These are phyloP conservation scores for Vigna mungo DNA, from an alignment of 306 rosid genomes.

Conservation along the genomic window DNA sequence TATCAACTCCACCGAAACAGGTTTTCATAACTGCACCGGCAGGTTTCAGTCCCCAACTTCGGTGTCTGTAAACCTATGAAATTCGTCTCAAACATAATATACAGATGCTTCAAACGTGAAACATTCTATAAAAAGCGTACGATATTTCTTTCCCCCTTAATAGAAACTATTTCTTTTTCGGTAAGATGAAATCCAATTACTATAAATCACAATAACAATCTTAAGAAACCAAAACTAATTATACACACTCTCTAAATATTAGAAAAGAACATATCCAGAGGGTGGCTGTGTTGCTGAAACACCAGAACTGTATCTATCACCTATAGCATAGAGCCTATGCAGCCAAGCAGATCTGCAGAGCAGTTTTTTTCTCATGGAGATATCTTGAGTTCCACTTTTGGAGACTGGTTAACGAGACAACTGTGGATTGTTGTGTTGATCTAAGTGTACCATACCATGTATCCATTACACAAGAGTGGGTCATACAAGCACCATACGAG, in stretches of 20 bases:
- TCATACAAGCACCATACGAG: constrained; percentile 24
- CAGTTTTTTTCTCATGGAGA: constrained; percentile 29
- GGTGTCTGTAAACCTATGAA: constrained; percentile 33
- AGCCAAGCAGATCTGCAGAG: constrained; percentile 47
- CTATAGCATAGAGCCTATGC: constrained; percentile 46
- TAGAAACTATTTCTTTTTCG: constrained; percentile 34
- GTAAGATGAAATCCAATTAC: constrained; percentile 45
- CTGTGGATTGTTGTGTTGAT: constrained; percentile 23
- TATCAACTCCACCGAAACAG: neutral
- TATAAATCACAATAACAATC: constrained; percentile 44
- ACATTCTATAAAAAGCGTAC: constrained; percentile 5
- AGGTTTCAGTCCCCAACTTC: constrained; percentile 33
- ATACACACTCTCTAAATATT: constrained; percentile 44
- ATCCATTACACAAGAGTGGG: constrained; percentile 33
- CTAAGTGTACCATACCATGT: constrained; percentile 23
- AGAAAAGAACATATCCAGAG: constrained; percentile 43
- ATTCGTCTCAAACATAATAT: constrained; percentile 37
- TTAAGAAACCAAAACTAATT: constrained; percentile 39
- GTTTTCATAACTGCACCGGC: constrained; percentile 16
- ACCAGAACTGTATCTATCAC: constrained; percentile 43
- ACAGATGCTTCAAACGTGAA: constrained; percentile 35
- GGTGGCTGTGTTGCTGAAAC: constrained; percentile 39
- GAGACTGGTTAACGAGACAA: constrained; percentile 30
- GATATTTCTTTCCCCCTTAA: neutral
- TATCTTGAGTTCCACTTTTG: constrained; percentile 16